Evolutionary conservation across 2,329 filamentous ascomycete genomes (phyloP), one percentile per base, ranked within the genome.

Genomic region (Verticillium nubilum): DNA sequence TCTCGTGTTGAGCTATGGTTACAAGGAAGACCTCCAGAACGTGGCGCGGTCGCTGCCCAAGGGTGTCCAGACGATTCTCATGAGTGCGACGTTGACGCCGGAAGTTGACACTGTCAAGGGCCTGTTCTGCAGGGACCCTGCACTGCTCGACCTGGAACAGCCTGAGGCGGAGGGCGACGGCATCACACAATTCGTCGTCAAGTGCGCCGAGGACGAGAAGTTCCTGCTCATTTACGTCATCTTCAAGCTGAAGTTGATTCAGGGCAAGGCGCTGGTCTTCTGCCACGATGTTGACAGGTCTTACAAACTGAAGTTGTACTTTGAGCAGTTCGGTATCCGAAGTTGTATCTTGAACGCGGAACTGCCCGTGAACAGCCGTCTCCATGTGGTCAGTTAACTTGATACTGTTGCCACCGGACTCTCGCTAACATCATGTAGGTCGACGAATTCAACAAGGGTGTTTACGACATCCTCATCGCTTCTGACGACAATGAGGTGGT

Each of bases 381-480:
- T 97, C 42, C 94, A 99, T 71, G 92, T 97, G 2, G 94, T 37
- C 15, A 37, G 33, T 37, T 23, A n/a, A 10, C 19, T 23, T 12
- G n/a, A 23, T 19, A 10, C 6, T 10, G 2, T 9, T 19, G 5
- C 19, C 10, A n/a, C 2, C 6, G n/a, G 12, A 47, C 4, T 2
- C 9, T 19, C 10, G 23, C 37, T 47, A 23, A 47, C 37, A 23
- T 23, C 9, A 5, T 5, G 15, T n/a, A 47, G 37, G 37, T 99
- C 2, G 90, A 98, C 68, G 92, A 98, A 72, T 99, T 99, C 77
- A 99, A 98, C 78, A 90, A 91, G 74, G 91, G 91, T 58, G 87
- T 98, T 6, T 99, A 99, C 80, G 94, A 99, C 68, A 97, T 98
- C 63, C 93, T 99, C 66, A 97, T 99, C 67, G 95, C 95, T 1